These are phyloP conservation scores for Alternaria dauci DNA, from an alignment of 2,329 filamentous ascomycete genomes.

Conservation along the genomic window DNA sequence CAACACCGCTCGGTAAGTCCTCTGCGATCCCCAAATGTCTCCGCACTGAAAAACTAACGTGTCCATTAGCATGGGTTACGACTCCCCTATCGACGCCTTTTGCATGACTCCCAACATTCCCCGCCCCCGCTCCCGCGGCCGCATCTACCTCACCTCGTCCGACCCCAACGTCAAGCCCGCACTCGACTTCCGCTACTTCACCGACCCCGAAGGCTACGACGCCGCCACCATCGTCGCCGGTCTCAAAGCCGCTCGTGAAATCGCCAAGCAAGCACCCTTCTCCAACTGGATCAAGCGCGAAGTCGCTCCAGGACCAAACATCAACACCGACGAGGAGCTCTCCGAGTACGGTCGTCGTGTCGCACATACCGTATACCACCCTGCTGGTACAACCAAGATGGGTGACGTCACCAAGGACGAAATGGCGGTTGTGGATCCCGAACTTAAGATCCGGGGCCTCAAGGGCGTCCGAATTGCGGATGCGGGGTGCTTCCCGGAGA, in stretches of 20 bases:
- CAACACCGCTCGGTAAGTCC: conserved; percentile 72
- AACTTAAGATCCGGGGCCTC: conserved; percentile 76
- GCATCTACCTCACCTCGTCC: conserved; percentile 77
- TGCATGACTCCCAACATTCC: conserved; percentile 95
- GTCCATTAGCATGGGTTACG: conserved; percentile 69
- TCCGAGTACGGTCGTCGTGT: conserved; percentile 81
- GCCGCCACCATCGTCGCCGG: conserved; percentile 81
- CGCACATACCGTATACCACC: conserved; percentile 91
- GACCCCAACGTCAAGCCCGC: conserved; percentile 82
- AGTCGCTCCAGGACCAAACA: conserved; percentile 76
- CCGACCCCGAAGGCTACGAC: conserved; percentile 84
- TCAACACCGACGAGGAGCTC: conserved; percentile 80
- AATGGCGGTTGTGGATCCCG: conserved; percentile 80
- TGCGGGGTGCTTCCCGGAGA: conserved; percentile 87
- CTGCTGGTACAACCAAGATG: conserved; percentile 90
- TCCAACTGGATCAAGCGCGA: conserved; percentile 84
- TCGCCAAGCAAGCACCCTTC: conserved; percentile 79
- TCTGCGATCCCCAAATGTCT: background rate
- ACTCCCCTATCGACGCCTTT: conserved; percentile 77
- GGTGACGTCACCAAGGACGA: conserved; percentile 73
- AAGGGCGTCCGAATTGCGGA: conserved; percentile 81
- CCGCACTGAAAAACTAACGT: conserved; percentile 15
- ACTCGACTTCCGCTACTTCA: conserved; percentile 90
- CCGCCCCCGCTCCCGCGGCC: conserved; percentile 78
- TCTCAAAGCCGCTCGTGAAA: conserved; percentile 77